Conservation (phyloP, 352 stramenopile genomes). For the Albugo candida region DNA sequence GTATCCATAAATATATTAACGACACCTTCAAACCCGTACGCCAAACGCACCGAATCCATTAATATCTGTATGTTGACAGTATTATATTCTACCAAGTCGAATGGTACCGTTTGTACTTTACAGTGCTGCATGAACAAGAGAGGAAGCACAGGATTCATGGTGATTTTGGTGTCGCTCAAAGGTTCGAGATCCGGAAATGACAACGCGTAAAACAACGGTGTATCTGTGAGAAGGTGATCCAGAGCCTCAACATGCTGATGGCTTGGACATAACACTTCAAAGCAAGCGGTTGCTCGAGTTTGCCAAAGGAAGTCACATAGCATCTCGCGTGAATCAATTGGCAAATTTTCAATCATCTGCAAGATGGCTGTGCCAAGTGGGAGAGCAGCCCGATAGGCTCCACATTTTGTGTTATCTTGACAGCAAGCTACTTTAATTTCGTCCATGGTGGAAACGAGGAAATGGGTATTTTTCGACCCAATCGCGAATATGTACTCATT, state of each 20-base stretch:
- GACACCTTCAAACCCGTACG: slow-evolving; percentile 46
- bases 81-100: slow-evolving; percentile 22
- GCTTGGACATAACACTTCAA: slow-evolving; percentile 45
- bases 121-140: slow-evolving; percentile 31
- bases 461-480: slow-evolving; percentile 69
- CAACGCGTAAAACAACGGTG: slow-evolving; percentile 60
- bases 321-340: slow-evolving; percentile 16
- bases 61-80: not conserved
- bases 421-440: slow-evolving; percentile 22
- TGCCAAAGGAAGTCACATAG: slow-evolving; percentile 64
- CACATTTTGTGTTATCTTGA: slow-evolving; percentile 4
- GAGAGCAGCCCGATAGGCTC: slow-evolving; percentile 24
- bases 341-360: slow-evolving; percentile 17
- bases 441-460: slow-evolving; percentile 23
- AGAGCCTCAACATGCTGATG: slow-evolving; percentile 67
- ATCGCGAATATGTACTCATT: slow-evolving; percentile 47
- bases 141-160: slow-evolving; percentile 52
- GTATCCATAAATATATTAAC: slow-evolving; percentile 57
- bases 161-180: slow-evolving; percentile 30
- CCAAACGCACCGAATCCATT: slow-evolving; percentile 21
- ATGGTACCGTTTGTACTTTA: slow-evolving; percentile 39
- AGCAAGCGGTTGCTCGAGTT: slow-evolving; percentile 49
- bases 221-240: slow-evolving; percentile 41
- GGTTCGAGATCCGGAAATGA: slow-evolving; percentile 25
- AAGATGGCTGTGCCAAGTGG: slow-evolving; percentile 31